A percentile compares a stretch with the other conserved stretches of the same genome.
Conservation (phyloP, 495 filamentous ascomycete genomes). For the Lasiosphaeris hirsuta region DNA sequence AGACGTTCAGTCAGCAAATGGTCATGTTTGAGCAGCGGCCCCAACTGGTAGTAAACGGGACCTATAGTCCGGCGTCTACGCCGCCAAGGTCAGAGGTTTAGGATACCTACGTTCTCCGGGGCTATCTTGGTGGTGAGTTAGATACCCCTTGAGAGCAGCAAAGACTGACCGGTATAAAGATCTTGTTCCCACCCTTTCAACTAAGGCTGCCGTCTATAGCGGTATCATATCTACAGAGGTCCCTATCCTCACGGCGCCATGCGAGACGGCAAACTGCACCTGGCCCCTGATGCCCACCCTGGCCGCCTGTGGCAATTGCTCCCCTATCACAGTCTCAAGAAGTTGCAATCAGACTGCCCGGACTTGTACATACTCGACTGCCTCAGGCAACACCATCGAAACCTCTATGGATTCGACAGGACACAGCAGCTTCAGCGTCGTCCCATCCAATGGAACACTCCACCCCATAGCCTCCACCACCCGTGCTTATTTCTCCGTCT, state of each 20-base stretch:
- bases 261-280: slow-evolving; percentile 32
- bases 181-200: slow-evolving; percentile 28
- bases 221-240: slow-evolving; percentile 34
- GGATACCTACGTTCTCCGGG: slow-evolving; percentile 24
- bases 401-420: slow-evolving; percentile 7
- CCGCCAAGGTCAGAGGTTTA: slow-evolving; percentile 30
- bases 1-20: slow-evolving; percentile 39
- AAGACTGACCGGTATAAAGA: slow-evolving; percentile 18
- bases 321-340: slow-evolving; percentile 16
- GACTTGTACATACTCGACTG: slow-evolving; percentile 31
- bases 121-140: slow-evolving; percentile 21
- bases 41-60: slow-evolving; percentile 4
- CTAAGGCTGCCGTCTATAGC: slow-evolving; percentile 37
- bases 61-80: slow-evolving; percentile 15
- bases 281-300: slow-evolving; percentile 38
- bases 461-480: slow-evolving; percentile 12
- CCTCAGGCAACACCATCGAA: slow-evolving; percentile 26
- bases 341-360: slow-evolving; percentile 20
- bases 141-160: background rate
- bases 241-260: slow-evolving; percentile 20
- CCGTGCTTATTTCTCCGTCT: slow-evolving; percentile 32
- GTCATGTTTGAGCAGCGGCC: slow-evolving; percentile 32
- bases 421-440: slow-evolving; percentile 27
- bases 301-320: slow-evolving; percentile 33
- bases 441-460: slow-evolving; percentile 26